Evolutionary conservation across 2,329 filamentous ascomycete species (phyloP), one percentile per base, ranked within the genome.

Genomic region (Alternaria solani): DNA sequence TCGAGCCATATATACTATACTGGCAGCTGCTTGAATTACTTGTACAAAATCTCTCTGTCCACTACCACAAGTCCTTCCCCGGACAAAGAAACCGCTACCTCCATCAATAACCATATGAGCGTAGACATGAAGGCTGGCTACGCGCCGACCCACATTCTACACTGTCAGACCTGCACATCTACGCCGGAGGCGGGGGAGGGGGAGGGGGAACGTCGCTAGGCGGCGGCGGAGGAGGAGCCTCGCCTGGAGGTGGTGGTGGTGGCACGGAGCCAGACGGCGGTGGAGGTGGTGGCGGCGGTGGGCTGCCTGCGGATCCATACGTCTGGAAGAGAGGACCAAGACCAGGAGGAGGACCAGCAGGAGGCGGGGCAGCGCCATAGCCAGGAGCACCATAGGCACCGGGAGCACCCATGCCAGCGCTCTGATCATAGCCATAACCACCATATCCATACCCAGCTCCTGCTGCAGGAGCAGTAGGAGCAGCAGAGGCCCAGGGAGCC

Each of bases 301-400:
- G 86, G 57, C 83, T 81, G 43, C 78, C 79, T 61, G 78, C 82
- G 64, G 81, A 81, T 39, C 86, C 82, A 63, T 87, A 91, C 71
- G 89, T 88, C 77, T 91, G 87, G 70, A 91, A 89, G 59, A 92
- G 82, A 47, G 87, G 86, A 73, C 86, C 88, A 62, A 90, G 81
- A 41, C 87, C 87, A 61, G 85, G 76, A 52, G 76, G 75, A 57
- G 75, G 84, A 43, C 81, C 62, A 81, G 71, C 58, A 84, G 70
- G 87, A 52, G 75, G 65, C 39, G 72, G 66, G 55, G 80, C 76
- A 60, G 69, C 71, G 34, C 79, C 80, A 58, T 79, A 78, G 11
- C 80, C 79, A 66, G 74, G 75, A 46, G 80, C 81, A 62, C 81
- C 77, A 41, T 77, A 76, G 59, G 86, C 86, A 16, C 70, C 74